Conservation (phyloP, 306 rosid species). For the Gastrolobium bilobum region DNA sequence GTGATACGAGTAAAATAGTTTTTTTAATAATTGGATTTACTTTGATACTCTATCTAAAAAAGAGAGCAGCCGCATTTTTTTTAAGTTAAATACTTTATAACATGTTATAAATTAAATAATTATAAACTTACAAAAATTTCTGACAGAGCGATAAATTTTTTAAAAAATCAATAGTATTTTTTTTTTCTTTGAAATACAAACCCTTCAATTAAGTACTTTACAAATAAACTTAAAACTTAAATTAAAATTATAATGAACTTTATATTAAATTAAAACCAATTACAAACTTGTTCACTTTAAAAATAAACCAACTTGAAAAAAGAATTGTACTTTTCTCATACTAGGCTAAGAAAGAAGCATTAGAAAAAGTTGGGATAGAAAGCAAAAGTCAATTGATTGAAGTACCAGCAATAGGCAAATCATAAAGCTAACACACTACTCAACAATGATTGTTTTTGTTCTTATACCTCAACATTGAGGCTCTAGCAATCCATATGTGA, state of each 20-base stretch:
- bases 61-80: too few relatives aligned
- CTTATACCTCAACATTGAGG: slow-evolving; percentile 36
- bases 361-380: slow-evolving; percentile 2
- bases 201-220: not conserved
- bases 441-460: not conserved
- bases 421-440: slow-evolving; percentile 46
- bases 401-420: slow-evolving; percentile 36
- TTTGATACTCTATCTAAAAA: too few relatives aligned
- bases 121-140: too few relatives aligned
- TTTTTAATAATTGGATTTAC: too few relatives aligned
- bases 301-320: too few relatives aligned
- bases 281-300: too few relatives aligned
- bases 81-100: too few relatives aligned
- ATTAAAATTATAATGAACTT: not conserved
- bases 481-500: slow-evolving; percentile 53
- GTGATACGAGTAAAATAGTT: too few relatives aligned
- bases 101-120: too few relatives aligned
- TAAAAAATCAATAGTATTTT: too few relatives aligned
- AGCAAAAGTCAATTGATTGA: not conserved
- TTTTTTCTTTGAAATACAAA: too few relatives aligned
- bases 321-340: not conserved
- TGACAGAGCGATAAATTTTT: too few relatives aligned
- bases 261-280: not conserved
- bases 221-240: not conserved
- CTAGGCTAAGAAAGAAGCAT: not conserved